These are phyloP conservation scores for Phytophthora pini DNA, from an alignment of 352 stramenopile genomes.

Conservation along the genomic window DNA sequence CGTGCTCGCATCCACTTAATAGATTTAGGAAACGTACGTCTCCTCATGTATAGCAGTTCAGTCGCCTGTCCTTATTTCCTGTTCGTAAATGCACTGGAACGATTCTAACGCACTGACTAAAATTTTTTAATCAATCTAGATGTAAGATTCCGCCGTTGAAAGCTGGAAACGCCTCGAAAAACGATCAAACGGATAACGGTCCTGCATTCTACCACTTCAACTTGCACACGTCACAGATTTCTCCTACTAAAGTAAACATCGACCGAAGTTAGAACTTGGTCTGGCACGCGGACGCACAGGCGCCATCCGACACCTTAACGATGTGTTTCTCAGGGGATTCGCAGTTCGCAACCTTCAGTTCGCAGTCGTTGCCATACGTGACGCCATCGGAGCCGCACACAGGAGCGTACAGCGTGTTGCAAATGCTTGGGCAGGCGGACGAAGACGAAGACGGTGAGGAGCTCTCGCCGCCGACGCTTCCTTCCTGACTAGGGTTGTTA, in stretches of 20 bases:
- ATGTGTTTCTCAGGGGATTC: constrained; percentile 10
- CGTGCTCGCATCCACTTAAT: constrained; percentile 12
- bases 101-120: too few relatives aligned
- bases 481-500: neutral
- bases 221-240: constrained; percentile 13
- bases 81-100: too few relatives aligned
- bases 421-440: constrained; percentile 35
- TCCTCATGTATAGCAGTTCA: constrained; percentile 3
- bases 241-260: neutral
- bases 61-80: neutral
- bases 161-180: neutral
- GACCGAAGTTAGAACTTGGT: neutral
- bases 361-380: constrained; percentile 40
- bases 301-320: neutral
- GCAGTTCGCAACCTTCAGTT: constrained; percentile 23
- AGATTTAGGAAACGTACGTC: constrained; percentile 12
- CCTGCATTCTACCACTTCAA: constrained; percentile 1
- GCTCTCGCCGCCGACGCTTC: constrained; percentile 1
- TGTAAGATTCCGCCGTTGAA: constrained; percentile 5
- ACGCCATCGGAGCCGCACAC: constrained; percentile 42
- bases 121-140: neutral
- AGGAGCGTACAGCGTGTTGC: constrained; percentile 14
- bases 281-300: neutral
- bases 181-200: neutral
- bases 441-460: neutral